Conservation (phyloP, 257 asterid genomes). For the Lycium barbarum region DNA sequence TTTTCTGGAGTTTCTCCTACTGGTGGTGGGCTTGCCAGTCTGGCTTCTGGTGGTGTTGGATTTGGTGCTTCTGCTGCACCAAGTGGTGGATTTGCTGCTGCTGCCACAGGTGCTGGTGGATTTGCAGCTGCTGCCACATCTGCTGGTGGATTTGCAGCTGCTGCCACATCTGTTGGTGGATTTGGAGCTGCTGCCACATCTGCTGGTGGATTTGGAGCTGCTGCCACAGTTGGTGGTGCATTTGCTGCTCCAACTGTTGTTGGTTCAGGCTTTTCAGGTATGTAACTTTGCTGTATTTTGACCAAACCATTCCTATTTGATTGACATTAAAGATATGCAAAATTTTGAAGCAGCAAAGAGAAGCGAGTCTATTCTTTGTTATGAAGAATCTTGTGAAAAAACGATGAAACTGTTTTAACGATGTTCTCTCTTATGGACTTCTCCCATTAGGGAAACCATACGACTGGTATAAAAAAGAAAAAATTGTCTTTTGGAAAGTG, state of each 20-base stretch:
- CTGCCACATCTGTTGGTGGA: conserved; percentile 47
- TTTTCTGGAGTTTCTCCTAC: conserved; percentile 54
- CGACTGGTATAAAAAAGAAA: neutral
- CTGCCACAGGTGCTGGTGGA: conserved; percentile 40
- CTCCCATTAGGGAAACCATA: neutral
- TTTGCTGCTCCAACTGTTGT: conserved; percentile 41
- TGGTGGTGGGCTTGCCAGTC: conserved; percentile 59
- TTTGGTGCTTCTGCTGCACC: conserved; percentile 46
- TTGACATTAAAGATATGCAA: conserved; percentile 35
- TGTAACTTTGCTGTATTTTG: conserved; percentile 33
- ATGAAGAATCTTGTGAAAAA: neutral
- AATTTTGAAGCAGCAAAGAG: neutral
- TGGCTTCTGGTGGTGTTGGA: conserved; percentile 60
- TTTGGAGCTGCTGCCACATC: conserved; percentile 39
- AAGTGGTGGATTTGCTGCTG: conserved; percentile 44
- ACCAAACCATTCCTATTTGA: neutral
- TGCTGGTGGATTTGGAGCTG: conserved; percentile 53
- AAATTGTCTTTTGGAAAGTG: neutral
- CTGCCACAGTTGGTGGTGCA: conserved; percentile 40
- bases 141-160: conserved; percentile 41
- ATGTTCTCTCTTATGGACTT: neutral
- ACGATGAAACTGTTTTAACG: neutral
- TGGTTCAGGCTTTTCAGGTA: conserved; percentile 29
- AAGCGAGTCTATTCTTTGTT: conserved; percentile 5
- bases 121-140: conserved; percentile 35